phyloP scores from a whole-genome alignment of 129 eudicot species.

The Pseudognaphalium luteoalbum region DNA sequence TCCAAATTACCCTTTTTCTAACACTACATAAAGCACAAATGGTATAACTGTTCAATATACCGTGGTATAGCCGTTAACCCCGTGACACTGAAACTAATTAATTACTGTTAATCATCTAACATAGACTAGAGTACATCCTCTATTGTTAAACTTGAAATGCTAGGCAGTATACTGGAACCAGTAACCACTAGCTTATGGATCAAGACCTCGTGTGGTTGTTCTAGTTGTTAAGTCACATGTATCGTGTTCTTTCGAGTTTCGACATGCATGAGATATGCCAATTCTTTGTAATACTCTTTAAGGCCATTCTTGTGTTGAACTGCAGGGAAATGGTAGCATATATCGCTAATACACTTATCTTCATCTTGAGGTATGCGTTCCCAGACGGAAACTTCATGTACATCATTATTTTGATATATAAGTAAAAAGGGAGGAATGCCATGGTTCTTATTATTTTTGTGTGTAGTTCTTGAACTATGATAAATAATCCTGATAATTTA shows the following conservation, averaged over 20 bases:
- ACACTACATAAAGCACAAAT: not conserved
- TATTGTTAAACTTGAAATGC: no score
- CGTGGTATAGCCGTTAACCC: not conserved
- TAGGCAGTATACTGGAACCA: not conserved
- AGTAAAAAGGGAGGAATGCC: slow-evolving; percentile 1
- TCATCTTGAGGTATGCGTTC: slow-evolving; percentile 74
- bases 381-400: not conserved
- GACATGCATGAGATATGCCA: slow-evolving; percentile 6
- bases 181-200: not conserved
- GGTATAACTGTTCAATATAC: not conserved
- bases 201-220: not conserved
- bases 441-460: slow-evolving; percentile 1
- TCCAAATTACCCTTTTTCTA: no score
- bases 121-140: not conserved
- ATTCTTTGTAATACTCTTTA: slow-evolving; percentile 24
- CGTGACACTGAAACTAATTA: not conserved
- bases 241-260: not conserved
- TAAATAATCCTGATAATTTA: not conserved
- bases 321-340: slow-evolving; percentile 98
- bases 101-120: not conserved
- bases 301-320: slow-evolving; percentile 21
- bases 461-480: slow-evolving; percentile 1
- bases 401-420: not conserved
- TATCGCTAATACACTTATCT: slow-evolving; percentile 89
- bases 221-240: not conserved